Conservation (phyloP, 192 early-diverging fungal genomes). For the Allomyces macrogynus region DNA sequence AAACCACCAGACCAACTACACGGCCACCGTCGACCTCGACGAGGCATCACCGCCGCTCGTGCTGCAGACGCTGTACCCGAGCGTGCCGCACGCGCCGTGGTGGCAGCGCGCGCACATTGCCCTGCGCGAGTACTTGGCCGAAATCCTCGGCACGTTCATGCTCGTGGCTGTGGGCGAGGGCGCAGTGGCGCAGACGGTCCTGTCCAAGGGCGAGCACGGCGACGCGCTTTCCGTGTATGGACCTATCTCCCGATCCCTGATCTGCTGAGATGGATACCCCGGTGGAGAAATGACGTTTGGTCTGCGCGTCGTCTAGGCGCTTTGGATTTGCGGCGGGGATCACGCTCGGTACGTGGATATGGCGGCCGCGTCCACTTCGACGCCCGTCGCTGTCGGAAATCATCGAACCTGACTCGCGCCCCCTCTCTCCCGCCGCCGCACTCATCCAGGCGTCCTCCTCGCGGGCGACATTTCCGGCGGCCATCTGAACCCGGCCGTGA, state of each 20-base stretch:
- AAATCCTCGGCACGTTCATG: constrained; percentile 52
- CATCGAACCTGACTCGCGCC: neutral
- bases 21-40: too few relatives aligned
- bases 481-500: constrained; percentile 61
- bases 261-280: neutral
- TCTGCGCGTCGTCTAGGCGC: too few relatives aligned
- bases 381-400: too few relatives aligned
- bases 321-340: too few relatives aligned
- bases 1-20: too few relatives aligned
- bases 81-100: too few relatives aligned
- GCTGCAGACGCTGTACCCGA: too few relatives aligned
- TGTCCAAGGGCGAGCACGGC: constrained; percentile 6
- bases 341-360: neutral
- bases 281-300: neutral
- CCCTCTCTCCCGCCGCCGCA: neutral
- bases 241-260: constrained; percentile 39
- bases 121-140: constrained; percentile 39
- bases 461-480: constrained; percentile 24
- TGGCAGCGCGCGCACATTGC: too few relatives aligned
- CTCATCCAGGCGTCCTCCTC: constrained; percentile 1
- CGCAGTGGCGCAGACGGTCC: constrained; percentile 25
- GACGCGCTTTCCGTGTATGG: constrained; percentile 35
- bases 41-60: too few relatives aligned
- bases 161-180: constrained; percentile 44
- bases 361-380: too few relatives aligned